phyloP scores from a whole-genome alignment of 176 grass and related monocot genomes.

The Triticum urartu region DNA sequence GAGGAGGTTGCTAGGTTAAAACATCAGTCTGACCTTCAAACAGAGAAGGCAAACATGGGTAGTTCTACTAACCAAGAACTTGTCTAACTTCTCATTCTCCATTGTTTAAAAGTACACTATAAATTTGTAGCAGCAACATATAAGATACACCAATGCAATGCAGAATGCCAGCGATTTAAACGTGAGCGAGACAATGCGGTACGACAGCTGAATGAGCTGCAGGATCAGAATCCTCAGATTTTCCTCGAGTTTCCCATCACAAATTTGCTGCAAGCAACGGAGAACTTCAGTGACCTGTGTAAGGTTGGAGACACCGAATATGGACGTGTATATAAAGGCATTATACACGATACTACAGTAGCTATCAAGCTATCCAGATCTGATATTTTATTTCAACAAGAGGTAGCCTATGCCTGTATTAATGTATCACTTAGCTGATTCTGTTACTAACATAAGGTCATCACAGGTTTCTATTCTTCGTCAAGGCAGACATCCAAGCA shows the following conservation, averaged over 20 bases:
- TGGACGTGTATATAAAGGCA: slow-evolving; percentile 41
- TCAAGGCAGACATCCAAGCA: slow-evolving; percentile 24
- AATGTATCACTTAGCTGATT: neutral
- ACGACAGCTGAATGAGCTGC: slow-evolving; percentile 30
- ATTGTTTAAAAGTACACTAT: neutral
- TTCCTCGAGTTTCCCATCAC: slow-evolving; percentile 7
- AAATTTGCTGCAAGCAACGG: slow-evolving; percentile 40
- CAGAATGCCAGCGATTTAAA: slow-evolving; percentile 32
- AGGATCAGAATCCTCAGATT: neutral
- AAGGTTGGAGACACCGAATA: slow-evolving; percentile 39
- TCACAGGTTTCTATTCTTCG: slow-evolving; percentile 37
- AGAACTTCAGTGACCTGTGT: slow-evolving; percentile 24
- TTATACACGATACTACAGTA: slow-evolving; percentile 29
- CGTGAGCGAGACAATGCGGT: slow-evolving; percentile 29
- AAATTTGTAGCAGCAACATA: neutral
- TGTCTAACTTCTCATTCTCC: neutral
- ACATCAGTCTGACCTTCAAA: neutral
- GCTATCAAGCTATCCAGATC: slow-evolving; percentile 41
- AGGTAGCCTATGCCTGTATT: slow-evolving; percentile 15
- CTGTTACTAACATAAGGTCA: neutral
- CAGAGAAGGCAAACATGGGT: slow-evolving; percentile 1
- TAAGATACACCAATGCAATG: neutral
- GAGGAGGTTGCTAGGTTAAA: slow-evolving; percentile 20
- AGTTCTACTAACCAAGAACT: neutral
- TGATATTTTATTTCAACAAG: slow-evolving; percentile 35